Evolutionary conservation across 345 rosid genomes (phyloP).

Genomic region (Linum lewisii): DNA sequence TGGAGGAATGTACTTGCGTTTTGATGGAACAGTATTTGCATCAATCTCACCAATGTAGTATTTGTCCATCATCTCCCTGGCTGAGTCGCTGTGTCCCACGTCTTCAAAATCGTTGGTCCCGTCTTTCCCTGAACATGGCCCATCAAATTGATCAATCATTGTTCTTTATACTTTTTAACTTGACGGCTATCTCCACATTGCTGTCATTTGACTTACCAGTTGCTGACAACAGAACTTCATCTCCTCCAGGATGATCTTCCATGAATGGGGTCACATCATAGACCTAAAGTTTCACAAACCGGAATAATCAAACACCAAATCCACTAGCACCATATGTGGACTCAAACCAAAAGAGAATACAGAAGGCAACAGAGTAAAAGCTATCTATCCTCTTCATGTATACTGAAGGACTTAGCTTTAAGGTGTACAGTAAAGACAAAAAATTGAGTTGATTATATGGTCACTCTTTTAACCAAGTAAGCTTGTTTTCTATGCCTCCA

Average conservation of each 20-base stretch:
- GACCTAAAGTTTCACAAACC: constrained; percentile 36
- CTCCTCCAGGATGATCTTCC: constrained; percentile 99
- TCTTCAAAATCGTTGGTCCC: constrained; percentile 92
- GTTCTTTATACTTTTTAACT: not conserved
- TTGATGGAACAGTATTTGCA: constrained; percentile 43
- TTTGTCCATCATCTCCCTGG: constrained; percentile 67
- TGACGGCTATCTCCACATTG: not conserved
- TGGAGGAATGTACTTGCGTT: constrained; percentile 42
- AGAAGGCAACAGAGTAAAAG: not conserved
- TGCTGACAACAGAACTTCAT: constrained; percentile 82
- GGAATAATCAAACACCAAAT: too few relatives aligned
- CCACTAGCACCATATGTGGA: not conserved
- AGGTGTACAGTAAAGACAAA: too few relatives aligned
- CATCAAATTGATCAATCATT: not conserved
- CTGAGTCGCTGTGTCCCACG: constrained; percentile 89
- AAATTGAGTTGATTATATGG: too few relatives aligned
- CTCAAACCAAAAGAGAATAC: not conserved
- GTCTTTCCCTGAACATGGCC: constrained; percentile 54
- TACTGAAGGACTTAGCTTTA: too few relatives aligned
- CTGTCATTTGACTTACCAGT: constrained; percentile 38
- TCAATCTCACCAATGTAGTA: constrained; percentile 75
- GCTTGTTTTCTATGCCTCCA: not conserved
- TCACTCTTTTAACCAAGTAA: too few relatives aligned
- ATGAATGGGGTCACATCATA: constrained; percentile 90
- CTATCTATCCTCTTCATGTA: too few relatives aligned